Evolutionary conservation across 2,329 filamentous ascomycete species (phyloP).

Genomic region (Mycosphaerelloides madeirae): DNA sequence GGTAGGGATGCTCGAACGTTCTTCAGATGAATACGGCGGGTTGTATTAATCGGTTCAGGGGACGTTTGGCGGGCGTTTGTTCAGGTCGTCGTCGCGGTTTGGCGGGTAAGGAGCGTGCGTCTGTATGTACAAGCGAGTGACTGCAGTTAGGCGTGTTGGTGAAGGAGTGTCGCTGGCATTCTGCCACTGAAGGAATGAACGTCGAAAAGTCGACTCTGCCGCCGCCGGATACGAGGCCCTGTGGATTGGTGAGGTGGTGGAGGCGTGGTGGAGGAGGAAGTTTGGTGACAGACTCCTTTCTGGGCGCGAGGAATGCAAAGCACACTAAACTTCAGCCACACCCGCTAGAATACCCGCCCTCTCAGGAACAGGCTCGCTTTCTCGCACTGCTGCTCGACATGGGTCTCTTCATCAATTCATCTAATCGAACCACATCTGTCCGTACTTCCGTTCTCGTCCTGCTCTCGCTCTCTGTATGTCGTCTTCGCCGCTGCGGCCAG

Average conservation of each 20-base stretch:
- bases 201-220: background rate
- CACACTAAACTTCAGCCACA: background rate
- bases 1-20: background rate
- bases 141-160: background rate
- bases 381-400: too few relatives aligned
- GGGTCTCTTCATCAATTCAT: too few relatives aligned
- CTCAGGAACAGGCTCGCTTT: too few relatives aligned
- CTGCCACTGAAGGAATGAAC: slow-evolving; percentile 1
- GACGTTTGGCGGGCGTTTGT: slow-evolving; percentile 4
- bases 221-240: slow-evolving; percentile 1
- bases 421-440: too few relatives aligned
- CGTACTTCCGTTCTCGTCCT: background rate
- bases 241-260: background rate
- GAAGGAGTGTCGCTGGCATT: slow-evolving; percentile 1
- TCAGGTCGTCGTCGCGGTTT: slow-evolving; percentile 9
- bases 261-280: background rate
- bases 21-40: slow-evolving; percentile 7
- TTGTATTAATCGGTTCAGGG: slow-evolving; percentile 7
- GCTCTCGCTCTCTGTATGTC: background rate
- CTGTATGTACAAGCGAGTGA: slow-evolving; percentile 1
- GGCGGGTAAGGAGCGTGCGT: slow-evolving; percentile 25
- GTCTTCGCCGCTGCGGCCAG: too few relatives aligned
- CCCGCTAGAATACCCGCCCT: too few relatives aligned
- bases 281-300: background rate
- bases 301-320: background rate